Evolutionary conservation across 768 basidiomycete species (phyloP).

Genomic region (Suillus bovinus): DNA sequence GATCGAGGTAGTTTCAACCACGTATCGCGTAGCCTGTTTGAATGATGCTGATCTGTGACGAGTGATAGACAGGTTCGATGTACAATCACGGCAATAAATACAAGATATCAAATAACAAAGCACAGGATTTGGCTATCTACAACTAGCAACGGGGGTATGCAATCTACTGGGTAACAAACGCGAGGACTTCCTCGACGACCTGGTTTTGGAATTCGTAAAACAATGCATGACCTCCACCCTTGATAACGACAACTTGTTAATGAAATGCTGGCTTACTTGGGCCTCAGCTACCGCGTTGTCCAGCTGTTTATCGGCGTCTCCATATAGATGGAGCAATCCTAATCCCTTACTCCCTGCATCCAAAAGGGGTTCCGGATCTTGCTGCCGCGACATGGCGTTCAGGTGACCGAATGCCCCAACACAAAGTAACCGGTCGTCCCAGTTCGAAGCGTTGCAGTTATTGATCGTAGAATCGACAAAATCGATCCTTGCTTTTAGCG

Average conservation of each 20-base stretch:
- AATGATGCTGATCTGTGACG: too few species aligned
- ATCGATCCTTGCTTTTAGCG: not conserved
- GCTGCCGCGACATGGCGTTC: not conserved
- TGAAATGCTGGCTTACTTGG: not conserved
- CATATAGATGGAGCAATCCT: not conserved
- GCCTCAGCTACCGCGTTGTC: not conserved
- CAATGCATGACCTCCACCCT: not conserved
- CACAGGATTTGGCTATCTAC: not conserved
- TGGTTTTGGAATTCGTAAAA: slow-evolving; percentile 1
- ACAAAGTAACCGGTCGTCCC: not conserved
- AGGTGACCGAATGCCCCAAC: not conserved
- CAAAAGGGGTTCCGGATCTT: not conserved
- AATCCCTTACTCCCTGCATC: not conserved
- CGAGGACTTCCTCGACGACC: not conserved
- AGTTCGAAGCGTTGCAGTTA: not conserved
- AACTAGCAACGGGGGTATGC: not conserved
- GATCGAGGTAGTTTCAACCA: too few species aligned
- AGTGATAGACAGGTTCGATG: too few species aligned
- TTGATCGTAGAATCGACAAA: not conserved
- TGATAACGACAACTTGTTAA: not conserved
- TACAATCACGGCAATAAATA: too few species aligned
- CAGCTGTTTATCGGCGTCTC: not conserved
- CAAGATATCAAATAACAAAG: not conserved
- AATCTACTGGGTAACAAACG: not conserved
- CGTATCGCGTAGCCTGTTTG: too few species aligned